Evolutionary conservation across 257 asterid species (phyloP), one percentile per base, ranked within the genome.

Genomic region (Solanum microdontum): DNA sequence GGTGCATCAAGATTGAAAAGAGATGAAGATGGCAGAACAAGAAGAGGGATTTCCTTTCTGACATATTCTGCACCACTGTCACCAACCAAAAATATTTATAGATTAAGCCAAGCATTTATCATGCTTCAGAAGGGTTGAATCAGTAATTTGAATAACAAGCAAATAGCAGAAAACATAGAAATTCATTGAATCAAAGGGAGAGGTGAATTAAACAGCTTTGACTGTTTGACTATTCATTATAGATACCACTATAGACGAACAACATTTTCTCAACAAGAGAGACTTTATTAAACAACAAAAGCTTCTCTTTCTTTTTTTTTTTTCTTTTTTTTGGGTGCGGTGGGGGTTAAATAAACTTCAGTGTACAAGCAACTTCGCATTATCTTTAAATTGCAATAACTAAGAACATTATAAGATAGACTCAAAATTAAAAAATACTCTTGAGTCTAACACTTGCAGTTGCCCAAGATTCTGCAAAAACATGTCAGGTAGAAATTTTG

Each of bases 61-160:
- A 94, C 92, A 90, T 39, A 97, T 89, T 96, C 98, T 70, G 99
- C 99, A 68, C 98, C 99, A 90, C 99, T 97, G 98, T 92, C 91
- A 93, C 45, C 82, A 76, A 82, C 45, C 90, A 91, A 90, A 77
- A 90, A 72, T 64, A 39, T 43, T 89, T 77, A 43, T 36, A 82
- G 36, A 84, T 72, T 74, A 86, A 51, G 15, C 68, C 51, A 73
- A 32, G 74, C 84, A 43, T 48, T 23, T 30, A 51, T 73, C 48
- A 34, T 14, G 73, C 24, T 73, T 86, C 84, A 48, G 7, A 86
- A 45, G 51, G n/a, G 55, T n/a, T 7, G 84, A 79, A 19, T 43
- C 37, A 43, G 14, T 43, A 82, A 45, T 73, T 45, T 48, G 48
- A 73, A 40, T 45, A 86, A 15, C 66, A 84, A 39, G 40, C 43